phyloP scores from a whole-genome alignment of 352 stramenopile genomes.

The Phytopythium oedochilum region DNA sequence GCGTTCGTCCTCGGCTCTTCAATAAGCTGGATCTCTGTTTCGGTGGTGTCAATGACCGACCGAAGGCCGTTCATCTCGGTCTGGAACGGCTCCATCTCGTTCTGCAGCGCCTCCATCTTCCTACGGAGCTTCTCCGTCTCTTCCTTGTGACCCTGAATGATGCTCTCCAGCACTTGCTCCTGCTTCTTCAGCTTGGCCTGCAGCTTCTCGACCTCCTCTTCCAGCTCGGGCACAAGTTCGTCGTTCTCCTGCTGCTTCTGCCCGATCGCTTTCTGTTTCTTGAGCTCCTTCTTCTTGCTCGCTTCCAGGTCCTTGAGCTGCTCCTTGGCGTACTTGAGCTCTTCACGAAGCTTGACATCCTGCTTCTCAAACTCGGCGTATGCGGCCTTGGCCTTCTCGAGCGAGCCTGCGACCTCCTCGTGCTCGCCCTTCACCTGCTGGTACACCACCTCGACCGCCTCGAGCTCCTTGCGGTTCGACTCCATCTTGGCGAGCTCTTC shows the following conservation, averaged over 20 bases:
- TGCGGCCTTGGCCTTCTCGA: slow-evolving; percentile 90
- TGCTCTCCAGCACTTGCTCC: slow-evolving; percentile 87
- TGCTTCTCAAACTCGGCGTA: slow-evolving; percentile 96
- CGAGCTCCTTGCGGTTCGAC: slow-evolving; percentile 72
- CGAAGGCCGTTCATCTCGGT: slow-evolving; percentile 64
- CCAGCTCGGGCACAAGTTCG: slow-evolving; percentile 85
- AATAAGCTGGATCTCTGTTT: slow-evolving; percentile 78
- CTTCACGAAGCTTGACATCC: slow-evolving; percentile 97
- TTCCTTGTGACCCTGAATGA: slow-evolving; percentile 72
- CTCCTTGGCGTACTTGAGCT: slow-evolving; percentile 95
- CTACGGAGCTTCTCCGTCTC: slow-evolving; percentile 65
- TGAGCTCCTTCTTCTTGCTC: slow-evolving; percentile 87
- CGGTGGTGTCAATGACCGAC: slow-evolving; percentile 73
- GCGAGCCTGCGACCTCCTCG: slow-evolving; percentile 71
- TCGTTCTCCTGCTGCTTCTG: slow-evolving; percentile 86
- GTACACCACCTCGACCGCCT: slow-evolving; percentile 80
- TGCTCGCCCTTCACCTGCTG: slow-evolving; percentile 82
- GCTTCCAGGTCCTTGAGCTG: slow-evolving; percentile 90
- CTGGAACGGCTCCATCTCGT: slow-evolving; percentile 77
- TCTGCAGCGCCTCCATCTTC: slow-evolving; percentile 72
- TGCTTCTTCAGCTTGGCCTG: slow-evolving; percentile 71
- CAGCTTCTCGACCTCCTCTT: slow-evolving; percentile 73
- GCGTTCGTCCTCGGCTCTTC: slow-evolving; percentile 67
- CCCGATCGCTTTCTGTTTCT: slow-evolving; percentile 87
- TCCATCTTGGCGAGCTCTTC: slow-evolving; percentile 69